phyloP scores from a whole-genome alignment of 176 grass and related monocot species.

The Rhynchospora tenuis region DNA sequence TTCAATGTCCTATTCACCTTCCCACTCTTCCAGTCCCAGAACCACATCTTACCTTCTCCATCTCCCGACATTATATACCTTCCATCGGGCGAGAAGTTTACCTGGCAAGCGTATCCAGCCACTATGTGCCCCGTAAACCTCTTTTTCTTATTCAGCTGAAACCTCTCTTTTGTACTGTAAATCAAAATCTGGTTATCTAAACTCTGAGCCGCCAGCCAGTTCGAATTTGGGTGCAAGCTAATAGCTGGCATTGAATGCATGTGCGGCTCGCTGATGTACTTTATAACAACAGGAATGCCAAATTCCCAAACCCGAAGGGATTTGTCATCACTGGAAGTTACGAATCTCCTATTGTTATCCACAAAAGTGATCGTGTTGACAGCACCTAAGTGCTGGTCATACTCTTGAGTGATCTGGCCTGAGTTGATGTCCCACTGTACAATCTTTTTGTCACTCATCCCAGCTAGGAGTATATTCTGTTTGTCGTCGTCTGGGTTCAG shows the following conservation, averaged over 20 bases:
- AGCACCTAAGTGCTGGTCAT: conserved; percentile 88
- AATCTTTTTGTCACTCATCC: conserved; percentile 99
- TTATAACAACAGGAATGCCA: conserved; percentile 96
- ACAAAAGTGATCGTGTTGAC: conserved; percentile 99
- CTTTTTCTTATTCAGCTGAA: conserved; percentile 99
- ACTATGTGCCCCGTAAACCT: conserved; percentile 94
- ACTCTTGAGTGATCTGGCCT: conserved; percentile 92
- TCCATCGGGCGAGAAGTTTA: conserved; percentile 95
- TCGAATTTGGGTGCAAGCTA: conserved; percentile 78
- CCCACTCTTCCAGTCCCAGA: conserved; percentile 99
- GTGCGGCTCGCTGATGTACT: conserved; percentile 96
- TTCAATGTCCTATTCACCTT: conserved; percentile 78
- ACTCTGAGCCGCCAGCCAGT: conserved; percentile 93
- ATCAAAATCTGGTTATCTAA: conserved; percentile 99
- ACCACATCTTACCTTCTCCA: conserved; percentile 95
- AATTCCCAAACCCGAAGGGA: conserved; percentile 95
- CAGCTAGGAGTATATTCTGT: conserved; percentile 94
- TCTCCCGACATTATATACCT: conserved; percentile 95
- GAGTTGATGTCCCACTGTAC: conserved; percentile 99
- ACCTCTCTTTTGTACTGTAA: conserved; percentile 97
- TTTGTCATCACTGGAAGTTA: conserved; percentile 95
- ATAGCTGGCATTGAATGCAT: conserved; percentile 99
- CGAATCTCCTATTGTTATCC: conserved; percentile 96
- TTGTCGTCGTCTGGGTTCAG: conserved; percentile 98
- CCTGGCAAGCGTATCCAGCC: conserved; percentile 96